Evolutionary conservation across 2,329 filamentous ascomycete species (phyloP), one percentile per base, ranked within the genome.

Genomic region (Fusarium mundagurra): DNA sequence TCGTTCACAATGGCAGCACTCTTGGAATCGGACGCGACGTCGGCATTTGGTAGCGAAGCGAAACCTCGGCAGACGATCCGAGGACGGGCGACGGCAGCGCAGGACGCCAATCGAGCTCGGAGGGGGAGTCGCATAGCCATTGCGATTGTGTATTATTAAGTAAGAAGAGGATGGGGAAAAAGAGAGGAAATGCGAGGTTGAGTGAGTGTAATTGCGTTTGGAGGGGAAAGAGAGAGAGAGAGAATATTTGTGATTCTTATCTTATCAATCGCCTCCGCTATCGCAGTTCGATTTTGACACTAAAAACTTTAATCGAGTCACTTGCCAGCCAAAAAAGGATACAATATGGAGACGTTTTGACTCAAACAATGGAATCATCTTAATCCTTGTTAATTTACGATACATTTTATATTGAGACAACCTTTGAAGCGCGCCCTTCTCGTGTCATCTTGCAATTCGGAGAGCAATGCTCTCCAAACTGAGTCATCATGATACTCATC

Each of bases 1-100:
- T 94, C 90, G 75, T 90, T 88, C 74, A 98, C 90, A 68, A 98
- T 88, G 36, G 91, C 88, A 39, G 91, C 89, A 74, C 94, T 97
- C 77, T 90, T 86, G 2, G 94, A 96, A 82, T 94, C 92, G 54
- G 89, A 78, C 20, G 91, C 80, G 41, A 94, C 94, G 79, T 97
- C 94, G 55, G 93, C 88, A 75, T 92, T 94, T 16, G 92, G 87
- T 18, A 86, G 76, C 55, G 80, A 82, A 36, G 83, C 82, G 61
- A 82, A 76, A 34, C 73, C 68, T 58, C 80, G 81, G 62, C 77
- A 73, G 64, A 78, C 74, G 70, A 81, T 74, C 18, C 79, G 80
- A 57, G 80, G 68, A 64, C 75, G 50, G 44, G 63, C 72, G 63
- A 71, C 63, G 67, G 65, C 64, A 66, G 66, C 67, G 76, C 76